Conservation (phyloP, 371 early-diverging fungal species). For the Syncephalastrum monosporum region DNA sequence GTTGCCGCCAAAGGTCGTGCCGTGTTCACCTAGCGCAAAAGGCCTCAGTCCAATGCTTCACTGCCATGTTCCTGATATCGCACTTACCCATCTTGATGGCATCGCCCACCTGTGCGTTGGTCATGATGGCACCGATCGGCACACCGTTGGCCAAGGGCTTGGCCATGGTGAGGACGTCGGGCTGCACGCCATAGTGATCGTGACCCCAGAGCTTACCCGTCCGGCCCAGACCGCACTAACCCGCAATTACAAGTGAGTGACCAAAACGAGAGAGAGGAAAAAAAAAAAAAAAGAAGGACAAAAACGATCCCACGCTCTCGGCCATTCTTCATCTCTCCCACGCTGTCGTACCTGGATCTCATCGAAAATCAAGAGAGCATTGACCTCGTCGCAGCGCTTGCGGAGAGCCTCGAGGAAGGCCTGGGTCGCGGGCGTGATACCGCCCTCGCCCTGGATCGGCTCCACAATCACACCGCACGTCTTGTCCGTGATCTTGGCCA, state of each 20-base stretch:
- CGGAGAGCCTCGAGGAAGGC: slow-evolving; percentile 80
- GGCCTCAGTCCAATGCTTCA: not conserved
- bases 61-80: not conserved
- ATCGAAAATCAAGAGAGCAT: slow-evolving; percentile 88
- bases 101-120: slow-evolving; percentile 73
- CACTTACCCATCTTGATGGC: slow-evolving; percentile 65
- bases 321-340: not conserved
- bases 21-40: slow-evolving; percentile 77
- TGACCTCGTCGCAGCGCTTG: slow-evolving; percentile 75
- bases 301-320: not conserved
- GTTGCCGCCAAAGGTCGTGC: slow-evolving; percentile 96
- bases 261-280: not conserved
- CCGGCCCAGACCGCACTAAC: slow-evolving; percentile 87
- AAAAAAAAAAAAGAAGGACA: not conserved
- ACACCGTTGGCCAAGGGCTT: slow-evolving; percentile 96
- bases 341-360: slow-evolving; percentile 81
- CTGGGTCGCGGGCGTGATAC: slow-evolving; percentile 67
- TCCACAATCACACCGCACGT: slow-evolving; percentile 94
- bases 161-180: slow-evolving; percentile 93
- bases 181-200: slow-evolving; percentile 65
- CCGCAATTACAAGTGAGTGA: slow-evolving; percentile 2
- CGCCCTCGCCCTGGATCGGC: slow-evolving; percentile 97
- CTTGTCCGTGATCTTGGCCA: slow-evolving; percentile 63
- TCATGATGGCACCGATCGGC: slow-evolving; percentile 92
- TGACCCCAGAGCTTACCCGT: slow-evolving; percentile 91